Base-by-base conservation (phyloP, 2,329 filamentous ascomycete species). In the Catunica adiposa region DNA sequence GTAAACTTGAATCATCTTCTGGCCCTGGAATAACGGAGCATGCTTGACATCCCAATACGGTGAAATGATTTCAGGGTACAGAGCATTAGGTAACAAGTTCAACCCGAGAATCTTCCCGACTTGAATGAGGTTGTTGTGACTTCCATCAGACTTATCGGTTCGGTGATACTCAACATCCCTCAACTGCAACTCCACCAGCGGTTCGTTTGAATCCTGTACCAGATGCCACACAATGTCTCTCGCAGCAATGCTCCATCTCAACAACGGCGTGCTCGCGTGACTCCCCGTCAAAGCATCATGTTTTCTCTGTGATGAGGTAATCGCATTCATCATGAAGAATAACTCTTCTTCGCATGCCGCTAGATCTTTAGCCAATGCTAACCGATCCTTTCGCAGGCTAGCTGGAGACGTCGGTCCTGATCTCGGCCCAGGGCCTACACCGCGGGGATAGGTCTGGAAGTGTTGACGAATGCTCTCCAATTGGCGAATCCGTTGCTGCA, bases 311-410 rank as follows among this genome's bases (percentile, higher is more conserved):
- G 90, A 94, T 2, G 89, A 94, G 1, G 92, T 98, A 66, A 98
- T 98, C 40, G 92, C 94, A 64, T 98, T 97, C 92, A 98, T 97
- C 73, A 98, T 86, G 71, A 98, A 98, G 75, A 98, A 99, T 7
- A 99, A 71, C 67, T 99, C 94, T 63, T 98, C 92, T 66, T 97
- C 92, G 64, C 88, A 96, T 20, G 81, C 81, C 8, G 87, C 80
- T 53, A 98, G 73, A 65, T 98, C 92, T 53, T 86, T 83, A 65
- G 98, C 92, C 46, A 99, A 76, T n/a, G 83, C 72, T 58, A 96
- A 74, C 34, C 89, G 80, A 65, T 97, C 90, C 64, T 92, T 82
- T 89, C 90, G 97, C 22, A 58, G 22, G 15, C 15, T 47, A 7
- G 40, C 44, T 1, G 37, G 40, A 17, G 53, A 46, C 2, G 44